These are phyloP conservation scores for Cladophialophora yegresii DNA, from an alignment of 2,329 filamentous ascomycete genomes.

Conservation along the genomic window DNA sequence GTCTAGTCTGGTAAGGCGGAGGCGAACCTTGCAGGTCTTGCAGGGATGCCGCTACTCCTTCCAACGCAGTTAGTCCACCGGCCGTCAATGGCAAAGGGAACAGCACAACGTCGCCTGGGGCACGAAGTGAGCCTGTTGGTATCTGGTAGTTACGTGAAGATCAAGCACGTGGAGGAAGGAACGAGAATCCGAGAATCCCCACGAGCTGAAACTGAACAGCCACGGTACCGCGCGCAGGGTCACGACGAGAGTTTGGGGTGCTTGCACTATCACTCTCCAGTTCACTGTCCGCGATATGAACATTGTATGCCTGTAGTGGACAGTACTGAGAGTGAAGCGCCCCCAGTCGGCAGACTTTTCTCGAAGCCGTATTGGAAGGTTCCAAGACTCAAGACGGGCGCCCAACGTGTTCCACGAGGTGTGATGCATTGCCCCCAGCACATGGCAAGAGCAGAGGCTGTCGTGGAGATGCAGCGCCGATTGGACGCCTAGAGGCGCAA, in stretches of 20 bases:
- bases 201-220: neutral
- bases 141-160: neutral
- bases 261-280: neutral
- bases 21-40: constrained; percentile 17
- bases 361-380: constrained; percentile 13
- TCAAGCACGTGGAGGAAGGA: neutral
- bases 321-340: neutral
- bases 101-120: neutral
- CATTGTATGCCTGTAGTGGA: neutral
- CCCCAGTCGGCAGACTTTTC: constrained; percentile 15
- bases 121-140: neutral
- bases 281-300: neutral
- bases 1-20: constrained; percentile 26
- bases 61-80: constrained; percentile 2
- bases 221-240: neutral
- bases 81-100: constrained; percentile 5
- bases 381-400: neutral
- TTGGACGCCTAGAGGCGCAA: neutral
- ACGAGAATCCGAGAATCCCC: neutral
- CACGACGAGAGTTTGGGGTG: neutral
- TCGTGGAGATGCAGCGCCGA: neutral
- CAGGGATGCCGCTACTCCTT: constrained; percentile 6
- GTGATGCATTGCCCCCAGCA: neutral
- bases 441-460: constrained; percentile 1
- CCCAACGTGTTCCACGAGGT: neutral